phyloP scores from a whole-genome alignment of 495 filamentous ascomycete species.

The Aspergillus heteromorphus region DNA sequence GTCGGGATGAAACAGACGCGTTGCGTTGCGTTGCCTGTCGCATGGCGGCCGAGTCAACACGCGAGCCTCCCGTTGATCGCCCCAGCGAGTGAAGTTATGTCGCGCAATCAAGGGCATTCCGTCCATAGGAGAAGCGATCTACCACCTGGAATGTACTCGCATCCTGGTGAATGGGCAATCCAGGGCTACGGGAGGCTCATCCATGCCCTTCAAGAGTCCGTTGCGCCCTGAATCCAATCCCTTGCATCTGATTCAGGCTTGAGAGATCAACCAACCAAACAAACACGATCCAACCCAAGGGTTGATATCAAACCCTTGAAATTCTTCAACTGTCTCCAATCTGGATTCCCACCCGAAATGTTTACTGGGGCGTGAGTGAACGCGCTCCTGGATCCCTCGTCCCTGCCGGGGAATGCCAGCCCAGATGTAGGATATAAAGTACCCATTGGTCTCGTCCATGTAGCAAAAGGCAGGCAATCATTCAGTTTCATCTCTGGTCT shows the following conservation, averaged over 20 bases:
- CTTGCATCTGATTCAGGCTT: background rate
- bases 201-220: background rate
- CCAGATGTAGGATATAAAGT: background rate
- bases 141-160: background rate
- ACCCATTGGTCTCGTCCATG: background rate
- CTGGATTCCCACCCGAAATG: background rate
- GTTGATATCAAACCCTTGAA: background rate
- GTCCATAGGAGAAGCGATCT: too few relatives aligned
- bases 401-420: background rate
- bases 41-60: background rate
- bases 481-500: background rate
- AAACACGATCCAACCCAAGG: background rate
- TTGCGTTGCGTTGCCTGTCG: too few relatives aligned
- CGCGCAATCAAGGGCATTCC: constrained; percentile 2
- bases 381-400: background rate
- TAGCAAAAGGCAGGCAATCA: background rate
- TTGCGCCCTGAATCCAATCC: background rate
- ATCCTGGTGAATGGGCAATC: background rate
- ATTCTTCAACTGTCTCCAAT: background rate
- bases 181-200: background rate
- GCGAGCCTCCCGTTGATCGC: background rate
- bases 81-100: background rate
- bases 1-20: background rate
- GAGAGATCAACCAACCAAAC: background rate
- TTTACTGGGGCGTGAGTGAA: background rate